Evolutionary conservation across 768 basidiomycete species (phyloP), one percentile per base, ranked within the genome.

Genomic region (Xerocomellus chrysenteron): DNA sequence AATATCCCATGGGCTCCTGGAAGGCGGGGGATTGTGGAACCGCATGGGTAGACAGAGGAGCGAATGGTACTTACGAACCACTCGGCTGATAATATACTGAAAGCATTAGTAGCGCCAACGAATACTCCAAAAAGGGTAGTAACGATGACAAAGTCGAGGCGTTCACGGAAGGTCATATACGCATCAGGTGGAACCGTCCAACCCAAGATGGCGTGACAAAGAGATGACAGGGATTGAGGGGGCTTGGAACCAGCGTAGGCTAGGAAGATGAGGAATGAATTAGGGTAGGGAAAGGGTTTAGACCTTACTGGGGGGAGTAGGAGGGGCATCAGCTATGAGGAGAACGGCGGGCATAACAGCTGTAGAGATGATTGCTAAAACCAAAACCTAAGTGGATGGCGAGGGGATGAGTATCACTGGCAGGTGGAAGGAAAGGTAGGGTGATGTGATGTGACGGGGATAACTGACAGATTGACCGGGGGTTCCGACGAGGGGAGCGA

Each of bases 1-100:
- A 81, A 70, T 94, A 94, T 4, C 91, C 90, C 32, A 77, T 76
- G 17, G 92, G 92, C 72, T 81, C 70, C 90, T 90, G 66, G 3
- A 32, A 42, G 36, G 30, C 6, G 32, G 16, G 5, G 1, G 9
- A 21, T 19, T 32, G 19, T 26, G 12, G 7, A 49, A 12, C 55
- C 28, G 30, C 9, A 44, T 40, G 17, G 14, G 14, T 19, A 26
- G 14, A 11, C 2, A 24, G 4, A 30, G 13, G 5, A 32, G 19
- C 30, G 9, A 30, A 17, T 28, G 17, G 16, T 21, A 75, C 81
- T 64, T 59, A 90, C 90, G 55, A 93, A 72, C 61, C 86, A 81
- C 65, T 94, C 82, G 21, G 76, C 80, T 2, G 86, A 84, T 28
- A 93, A 74, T 26, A 91, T 75, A 1, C 83, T 78, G 64, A 91